A percentile compares a stretch with the other conserved stretches of the same genome.
phyloP scores from a whole-genome alignment of 495 filamentous ascomycete genomes.

The Delitschia confertaspora region DNA sequence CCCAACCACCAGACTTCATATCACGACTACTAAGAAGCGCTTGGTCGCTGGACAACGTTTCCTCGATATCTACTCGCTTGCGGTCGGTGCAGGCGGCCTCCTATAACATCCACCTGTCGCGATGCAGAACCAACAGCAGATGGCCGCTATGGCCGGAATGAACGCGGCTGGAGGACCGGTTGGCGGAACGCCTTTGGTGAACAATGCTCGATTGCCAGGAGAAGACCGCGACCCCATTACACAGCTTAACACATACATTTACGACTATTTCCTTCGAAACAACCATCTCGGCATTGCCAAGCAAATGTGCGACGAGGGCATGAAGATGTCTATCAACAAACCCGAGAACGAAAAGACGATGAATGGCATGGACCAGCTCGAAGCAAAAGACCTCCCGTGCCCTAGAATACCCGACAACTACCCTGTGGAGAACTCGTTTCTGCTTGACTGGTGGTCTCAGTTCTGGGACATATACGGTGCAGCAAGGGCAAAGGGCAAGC shows the following conservation, averaged over 20 bases:
- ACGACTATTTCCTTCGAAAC: constrained; percentile 87
- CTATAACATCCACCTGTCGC: constrained; percentile 2
- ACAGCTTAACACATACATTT: constrained; percentile 85
- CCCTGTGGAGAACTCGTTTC: constrained; percentile 60
- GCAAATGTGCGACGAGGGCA: constrained; percentile 55
- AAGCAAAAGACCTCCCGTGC: constrained; percentile 72
- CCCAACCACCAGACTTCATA: constrained; percentile 3
- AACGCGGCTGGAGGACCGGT: constrained; percentile 26
- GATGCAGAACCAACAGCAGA: constrained; percentile 32
- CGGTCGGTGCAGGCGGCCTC: background rate
- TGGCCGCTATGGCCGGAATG: constrained; percentile 31
- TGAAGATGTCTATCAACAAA: constrained; percentile 44
- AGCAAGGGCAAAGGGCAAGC: constrained; percentile 53
- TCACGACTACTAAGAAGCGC: constrained; percentile 1
- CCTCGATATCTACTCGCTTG: background rate
- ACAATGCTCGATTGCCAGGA: constrained; percentile 17
- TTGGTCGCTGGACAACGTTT: background rate
- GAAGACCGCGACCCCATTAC: constrained; percentile 7
- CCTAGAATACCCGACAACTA: constrained; percentile 55
- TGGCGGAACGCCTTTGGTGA: constrained; percentile 29
- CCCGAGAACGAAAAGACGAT: constrained; percentile 54
- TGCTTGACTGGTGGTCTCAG: constrained; percentile 89
- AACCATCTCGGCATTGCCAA: constrained; percentile 72
- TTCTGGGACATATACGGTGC: constrained; percentile 94
- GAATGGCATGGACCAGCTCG: constrained; percentile 67